Percentiles rank a stretch among this genome's conserved stretches.
These are phyloP conservation scores for Penicillium dipodomyicola DNA, from an alignment of 495 filamentous ascomycete species.

Conservation along the genomic window DNA sequence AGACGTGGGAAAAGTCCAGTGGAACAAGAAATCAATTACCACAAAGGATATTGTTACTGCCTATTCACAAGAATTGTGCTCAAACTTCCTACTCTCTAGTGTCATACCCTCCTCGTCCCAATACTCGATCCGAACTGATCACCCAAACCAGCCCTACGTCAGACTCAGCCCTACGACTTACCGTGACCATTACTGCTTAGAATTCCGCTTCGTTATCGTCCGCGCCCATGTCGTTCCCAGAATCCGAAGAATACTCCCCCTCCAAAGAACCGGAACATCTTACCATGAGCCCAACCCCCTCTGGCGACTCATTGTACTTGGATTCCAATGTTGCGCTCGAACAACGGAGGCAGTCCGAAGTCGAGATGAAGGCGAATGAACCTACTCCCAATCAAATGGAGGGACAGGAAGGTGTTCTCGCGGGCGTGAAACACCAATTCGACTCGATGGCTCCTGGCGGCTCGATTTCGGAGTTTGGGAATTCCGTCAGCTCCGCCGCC, in stretches of 20 bases:
- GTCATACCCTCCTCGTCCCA: slow-evolving; percentile 11
- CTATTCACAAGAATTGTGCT: neutral
- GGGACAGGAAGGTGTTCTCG: slow-evolving; percentile 2
- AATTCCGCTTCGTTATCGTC: neutral
- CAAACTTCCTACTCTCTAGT: neutral
- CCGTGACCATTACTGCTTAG: slow-evolving; percentile 9
- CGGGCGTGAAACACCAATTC: slow-evolving; percentile 10
- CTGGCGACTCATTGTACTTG: neutral
- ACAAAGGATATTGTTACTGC: slow-evolving; percentile 8
- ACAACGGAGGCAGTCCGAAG: neutral
- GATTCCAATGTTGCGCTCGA: slow-evolving; percentile 2
- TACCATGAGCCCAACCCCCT: neutral
- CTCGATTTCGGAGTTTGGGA: slow-evolving; percentile 11
- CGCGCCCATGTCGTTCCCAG: neutral
- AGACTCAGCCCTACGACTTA: slow-evolving; percentile 26
- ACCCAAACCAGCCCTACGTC: slow-evolving; percentile 5
- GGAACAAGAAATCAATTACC: neutral
- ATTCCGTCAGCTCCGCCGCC: slow-evolving; percentile 3
- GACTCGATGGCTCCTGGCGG: neutral
- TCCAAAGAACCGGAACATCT: neutral
- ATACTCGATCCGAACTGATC: neutral
- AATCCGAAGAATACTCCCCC: neutral
- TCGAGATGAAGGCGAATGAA: neutral
- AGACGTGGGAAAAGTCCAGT: slow-evolving; percentile 2
- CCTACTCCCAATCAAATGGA: neutral